Base-by-base conservation (phyloP, 1,284 basidiomycete species). In the Tilletia walkeri region DNA sequence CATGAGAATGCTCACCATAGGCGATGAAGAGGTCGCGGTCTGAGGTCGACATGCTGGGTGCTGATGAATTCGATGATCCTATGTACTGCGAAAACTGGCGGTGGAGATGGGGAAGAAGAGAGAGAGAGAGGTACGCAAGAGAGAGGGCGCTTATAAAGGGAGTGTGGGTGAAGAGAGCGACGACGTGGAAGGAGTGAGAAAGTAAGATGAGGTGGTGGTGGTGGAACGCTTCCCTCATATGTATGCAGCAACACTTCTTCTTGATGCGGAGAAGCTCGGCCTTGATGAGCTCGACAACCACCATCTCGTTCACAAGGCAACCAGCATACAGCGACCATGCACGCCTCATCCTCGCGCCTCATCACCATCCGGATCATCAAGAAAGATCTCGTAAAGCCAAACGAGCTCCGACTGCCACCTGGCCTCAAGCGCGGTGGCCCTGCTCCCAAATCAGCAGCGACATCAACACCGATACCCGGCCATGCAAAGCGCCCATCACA, bases 21-120 rank as follows among this genome's bases (percentile, higher is more conserved):
- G 80, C 79, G 66, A 77, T 50, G 70, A 74, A 79, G 50, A 78
- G 73, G 56, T 76, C 77, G 47, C 74, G 53, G 49, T 78, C 76
- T 12, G 53, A 67, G 24, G 72, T 70, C 6, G 39, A 45, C 63
- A 65, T 65, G 63, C 1, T 53, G n/a, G 18, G 4, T n/a, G 3
- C 50, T 53, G 50, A 53, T 20, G 50, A 30, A 20, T 7, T 30
- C 24, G 24, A 30, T 30, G 24, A 30, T 30, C 24, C 24, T 30
- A 30, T 30, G 24, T 30, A 30, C 24, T 30, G 50, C 18, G 50
- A 53, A 53, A 7, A n/a, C 7, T n/a, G n/a, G n/a, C 7, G n/a
- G 50, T n/a, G 18, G 18, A 53, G 50, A 30, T 20, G 50, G 24
- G n/a, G 50, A 53, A 53, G n/a, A 53, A 7, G 50, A n/a, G 18